Percentiles rank a stretch among this genome's conserved stretches.
Evolutionary conservation across 495 filamentous ascomycete genomes (phyloP).

Genomic region (Alectoria sarmentosa): DNA sequence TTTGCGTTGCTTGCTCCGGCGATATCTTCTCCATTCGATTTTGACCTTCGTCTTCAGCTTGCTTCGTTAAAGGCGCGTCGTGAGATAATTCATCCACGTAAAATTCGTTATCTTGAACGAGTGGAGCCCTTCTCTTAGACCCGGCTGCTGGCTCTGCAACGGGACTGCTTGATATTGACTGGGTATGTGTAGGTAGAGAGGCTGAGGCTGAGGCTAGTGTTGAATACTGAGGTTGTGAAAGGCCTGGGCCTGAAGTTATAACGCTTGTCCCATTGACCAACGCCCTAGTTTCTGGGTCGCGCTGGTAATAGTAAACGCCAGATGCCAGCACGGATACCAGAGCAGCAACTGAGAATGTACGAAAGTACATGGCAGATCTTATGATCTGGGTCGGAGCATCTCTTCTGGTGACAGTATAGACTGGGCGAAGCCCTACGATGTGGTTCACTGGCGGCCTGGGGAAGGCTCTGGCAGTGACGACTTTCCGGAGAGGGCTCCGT

Average conservation of each 20-base stretch:
- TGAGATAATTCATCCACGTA: conserved; percentile 75
- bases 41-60: conserved; percentile 70
- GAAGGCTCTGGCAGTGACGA: conserved; percentile 39
- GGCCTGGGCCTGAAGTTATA: conserved; percentile 26
- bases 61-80: conserved; percentile 77
- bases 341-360: conserved; percentile 51
- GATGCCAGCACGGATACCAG: conserved; percentile 55
- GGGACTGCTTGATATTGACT: conserved; percentile 6
- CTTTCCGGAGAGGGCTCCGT: conserved; percentile 47
- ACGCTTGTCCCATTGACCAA: conserved; percentile 28
- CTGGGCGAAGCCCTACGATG: conserved; percentile 26
- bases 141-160: conserved; percentile 29
- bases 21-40: conserved; percentile 92
- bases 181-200: conserved; percentile 10
- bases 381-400: conserved; percentile 32
- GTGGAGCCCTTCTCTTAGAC: conserved; percentile 41
- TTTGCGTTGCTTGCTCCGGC: conserved; percentile 87
- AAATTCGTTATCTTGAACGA: conserved; percentile 77
- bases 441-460: conserved; percentile 38
- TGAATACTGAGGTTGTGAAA: conserved; percentile 27
- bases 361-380: conserved; percentile 57
- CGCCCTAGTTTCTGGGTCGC: conserved; percentile 28
- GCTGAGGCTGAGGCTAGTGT: conserved; percentile 3
- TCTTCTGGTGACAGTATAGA: conserved; percentile 35
- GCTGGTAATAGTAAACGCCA: conserved; percentile 60